Evolutionary conservation across 2,329 filamentous ascomycete genomes (phyloP), one percentile per base, ranked within the genome.

Genomic region (Diaporthe vaccinii): DNA sequence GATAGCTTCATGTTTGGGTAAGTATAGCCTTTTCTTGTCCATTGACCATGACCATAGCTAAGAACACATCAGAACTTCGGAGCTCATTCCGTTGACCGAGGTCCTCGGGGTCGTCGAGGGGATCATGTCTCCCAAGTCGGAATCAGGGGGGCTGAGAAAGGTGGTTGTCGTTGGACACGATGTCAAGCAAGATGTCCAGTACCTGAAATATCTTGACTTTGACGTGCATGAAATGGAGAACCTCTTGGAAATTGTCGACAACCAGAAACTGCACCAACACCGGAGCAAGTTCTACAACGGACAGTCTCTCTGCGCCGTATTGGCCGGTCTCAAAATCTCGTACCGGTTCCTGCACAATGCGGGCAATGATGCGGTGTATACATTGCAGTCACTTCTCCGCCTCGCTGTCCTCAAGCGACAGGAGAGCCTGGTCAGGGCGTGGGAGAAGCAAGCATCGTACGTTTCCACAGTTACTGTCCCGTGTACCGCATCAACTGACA

Each of bases 141-240:
- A 77, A 22, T 46, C 59, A 4, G 39, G 62, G 58, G 41, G 62
- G 58, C 58, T 78, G 81, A 25, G 83, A 82, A 36, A 67, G n/a
- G 92, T 98, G 59, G 86, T 98, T 34, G 86, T 98, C 20, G 91
- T 98, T 3, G 97, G 95, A 25, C 96, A 98, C 80, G 93, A 94
- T 75, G 83, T 93, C 14, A 79, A 83, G 1, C 82, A 87, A 15
- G 97, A 98, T 80, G 85, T 98, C 76, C 84, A 85, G 0, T 95
- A 93, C 81, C 88, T 98, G 15, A 83, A 86, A 4, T 84, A 85
- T 3, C 81, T 96, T n/a, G 92, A 92, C 17, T 93, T 93, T 80
- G 87, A 93, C 69, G 81, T 92, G 3, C 80, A 84, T 72, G 85
- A 86, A 17, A 84, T 91, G 9, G 81, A 84, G 3, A 90, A 89